A percentile compares a stretch with the other conserved stretches of the same genome.
These are phyloP conservation scores for Gaultheria prostrata DNA, from an alignment of 148 eudicot genomes.

Conservation along the genomic window DNA sequence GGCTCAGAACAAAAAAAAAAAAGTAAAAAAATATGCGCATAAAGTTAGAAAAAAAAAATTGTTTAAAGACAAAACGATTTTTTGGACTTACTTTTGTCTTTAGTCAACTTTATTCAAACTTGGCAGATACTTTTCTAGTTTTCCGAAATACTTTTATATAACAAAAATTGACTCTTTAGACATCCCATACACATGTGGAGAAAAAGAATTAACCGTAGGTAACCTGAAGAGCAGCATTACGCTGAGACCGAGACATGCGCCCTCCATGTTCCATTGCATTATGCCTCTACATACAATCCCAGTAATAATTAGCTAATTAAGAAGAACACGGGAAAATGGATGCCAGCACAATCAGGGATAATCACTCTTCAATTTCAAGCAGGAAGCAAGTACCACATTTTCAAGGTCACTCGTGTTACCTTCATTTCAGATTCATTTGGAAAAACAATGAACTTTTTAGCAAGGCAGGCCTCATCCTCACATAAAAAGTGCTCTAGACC, in stretches of 20 bases:
- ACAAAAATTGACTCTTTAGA: not conserved
- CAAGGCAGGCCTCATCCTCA: constrained; percentile 81
- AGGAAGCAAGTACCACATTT: not conserved
- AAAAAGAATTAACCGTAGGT: not conserved
- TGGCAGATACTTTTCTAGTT: not conserved
- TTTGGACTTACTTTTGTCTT: not conserved
- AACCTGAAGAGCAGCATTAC: constrained; percentile 84
- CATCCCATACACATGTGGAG: not conserved
- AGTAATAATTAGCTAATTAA: constrained; percentile 5
- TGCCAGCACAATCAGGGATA: not conserved
- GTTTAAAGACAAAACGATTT: not conserved
- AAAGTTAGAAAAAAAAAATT: not conserved
- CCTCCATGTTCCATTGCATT: constrained; percentile 87
- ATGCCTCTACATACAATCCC: constrained; percentile 52
- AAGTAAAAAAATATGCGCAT: not conserved
- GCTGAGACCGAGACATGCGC: constrained; percentile 87
- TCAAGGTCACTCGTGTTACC: constrained; percentile 35
- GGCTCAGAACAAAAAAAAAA: not conserved
- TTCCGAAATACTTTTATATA: not conserved
- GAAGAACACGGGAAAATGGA: not conserved
- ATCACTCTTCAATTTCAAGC: constrained; percentile 11
- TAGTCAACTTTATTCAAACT: not conserved
- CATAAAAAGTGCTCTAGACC: constrained; percentile 66
- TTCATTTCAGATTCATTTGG: constrained; percentile 70
- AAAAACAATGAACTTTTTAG: constrained; percentile 69